A percentile compares a stretch with the other conserved stretches of the same genome.
Conservation (phyloP, 306 rosid species). For the Cicer pinnatifidum region DNA sequence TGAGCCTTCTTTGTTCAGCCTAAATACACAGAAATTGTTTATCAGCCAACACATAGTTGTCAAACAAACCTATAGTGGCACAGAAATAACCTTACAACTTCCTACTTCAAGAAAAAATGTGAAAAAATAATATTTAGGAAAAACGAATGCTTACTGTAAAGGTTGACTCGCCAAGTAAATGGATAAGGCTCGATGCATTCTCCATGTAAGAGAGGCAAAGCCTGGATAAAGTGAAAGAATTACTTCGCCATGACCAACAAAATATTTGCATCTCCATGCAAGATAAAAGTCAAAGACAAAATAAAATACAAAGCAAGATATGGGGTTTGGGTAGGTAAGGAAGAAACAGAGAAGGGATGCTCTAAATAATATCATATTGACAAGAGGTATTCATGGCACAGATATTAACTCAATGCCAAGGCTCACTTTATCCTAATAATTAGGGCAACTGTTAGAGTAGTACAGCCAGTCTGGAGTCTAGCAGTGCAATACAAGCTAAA, state of each 20-base stretch:
- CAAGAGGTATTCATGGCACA: not conserved
- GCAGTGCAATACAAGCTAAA: not conserved
- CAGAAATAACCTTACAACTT: conserved; percentile 22
- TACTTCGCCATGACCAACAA: conserved; percentile 33
- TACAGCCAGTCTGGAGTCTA: not conserved
- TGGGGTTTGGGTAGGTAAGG: not conserved
- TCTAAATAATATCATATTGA: not conserved
- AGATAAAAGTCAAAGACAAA: conserved; percentile 7
- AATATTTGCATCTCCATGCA: conserved; percentile 26
- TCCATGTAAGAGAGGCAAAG: conserved; percentile 66
- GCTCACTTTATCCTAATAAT: conserved; percentile 5
- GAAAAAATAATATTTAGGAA: not conserved
- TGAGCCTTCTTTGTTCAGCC: conserved; percentile 83
- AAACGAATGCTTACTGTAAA: conserved; percentile 54
- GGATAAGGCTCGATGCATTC: conserved; percentile 70
- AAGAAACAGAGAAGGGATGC: not conserved
- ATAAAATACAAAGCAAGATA: not conserved
- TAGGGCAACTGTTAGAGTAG: not conserved
- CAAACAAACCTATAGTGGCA: conserved; percentile 34
- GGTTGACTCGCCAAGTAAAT: conserved; percentile 57
- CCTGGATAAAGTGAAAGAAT: conserved; percentile 49
- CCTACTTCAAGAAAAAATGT: conserved; percentile 14
- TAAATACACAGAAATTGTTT: conserved; percentile 46
- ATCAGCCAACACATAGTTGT: conserved; percentile 20
- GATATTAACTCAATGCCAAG: conserved; percentile 7